Conservation (phyloP, 257 asterid genomes). For the Nicotiana obtusifolia region DNA sequence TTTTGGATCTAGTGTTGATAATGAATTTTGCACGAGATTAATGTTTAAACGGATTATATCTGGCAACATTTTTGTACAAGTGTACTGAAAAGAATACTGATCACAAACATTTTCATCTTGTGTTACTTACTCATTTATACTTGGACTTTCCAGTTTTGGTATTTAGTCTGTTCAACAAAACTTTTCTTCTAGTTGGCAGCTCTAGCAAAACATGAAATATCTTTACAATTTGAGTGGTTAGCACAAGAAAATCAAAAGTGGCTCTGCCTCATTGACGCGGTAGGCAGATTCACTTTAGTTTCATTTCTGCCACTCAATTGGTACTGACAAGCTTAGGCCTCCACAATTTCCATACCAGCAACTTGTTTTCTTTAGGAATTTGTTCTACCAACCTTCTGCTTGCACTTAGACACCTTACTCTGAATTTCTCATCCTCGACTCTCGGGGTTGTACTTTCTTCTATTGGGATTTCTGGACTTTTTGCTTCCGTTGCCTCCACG, state of each 20-base stretch:
- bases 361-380: constrained; percentile 37
- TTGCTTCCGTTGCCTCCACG: constrained; percentile 25
- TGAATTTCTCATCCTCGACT: constrained; percentile 19
- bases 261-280: neutral
- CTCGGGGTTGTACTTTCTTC: constrained; percentile 21
- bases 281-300: neutral
- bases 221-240: neutral
- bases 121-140: neutral
- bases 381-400: constrained; percentile 36
- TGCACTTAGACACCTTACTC: constrained; percentile 33
- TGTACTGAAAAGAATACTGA: neutral
- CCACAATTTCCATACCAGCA: constrained; percentile 47
- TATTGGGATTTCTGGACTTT: constrained; percentile 23
- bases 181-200: neutral
- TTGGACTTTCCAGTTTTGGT: neutral
- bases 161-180: neutral
- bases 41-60: no score
- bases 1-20: neutral
- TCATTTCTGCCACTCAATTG: constrained; percentile 10
- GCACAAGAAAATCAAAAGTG: neutral
- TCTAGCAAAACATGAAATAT: neutral
- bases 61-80: neutral
- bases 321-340: constrained; percentile 39
- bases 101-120: neutral
- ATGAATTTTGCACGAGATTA: neutral